phyloP scores from a whole-genome alignment of 441 rosid species.

The Breynia disticha region DNA sequence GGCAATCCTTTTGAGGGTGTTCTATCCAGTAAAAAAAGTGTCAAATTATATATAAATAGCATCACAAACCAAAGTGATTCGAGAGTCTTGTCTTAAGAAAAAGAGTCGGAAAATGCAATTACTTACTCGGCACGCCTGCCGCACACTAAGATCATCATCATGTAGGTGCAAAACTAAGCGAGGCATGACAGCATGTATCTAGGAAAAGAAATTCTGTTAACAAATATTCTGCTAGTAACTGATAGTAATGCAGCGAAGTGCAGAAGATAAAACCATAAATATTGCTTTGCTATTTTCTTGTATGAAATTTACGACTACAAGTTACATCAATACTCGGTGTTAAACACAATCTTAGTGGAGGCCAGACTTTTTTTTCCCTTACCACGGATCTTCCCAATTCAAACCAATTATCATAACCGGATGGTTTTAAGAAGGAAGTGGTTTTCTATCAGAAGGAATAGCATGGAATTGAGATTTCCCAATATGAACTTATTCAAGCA shows the following conservation, averaged over 20 bases:
- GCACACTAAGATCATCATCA: constrained; percentile 65
- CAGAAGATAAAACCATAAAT: too few species aligned
- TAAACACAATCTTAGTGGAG: too few species aligned
- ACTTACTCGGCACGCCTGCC: constrained; percentile 84
- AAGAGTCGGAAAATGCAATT: not conserved
- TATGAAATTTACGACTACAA: too few species aligned
- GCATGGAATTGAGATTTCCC: not conserved
- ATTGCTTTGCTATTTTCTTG: too few species aligned
- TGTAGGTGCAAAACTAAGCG: constrained; percentile 78
- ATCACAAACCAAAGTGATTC: too few species aligned
- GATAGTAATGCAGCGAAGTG: too few species aligned
- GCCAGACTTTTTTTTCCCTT: too few species aligned
- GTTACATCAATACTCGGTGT: too few species aligned
- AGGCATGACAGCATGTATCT: constrained; percentile 80
- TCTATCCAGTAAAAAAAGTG: constrained; percentile 36
- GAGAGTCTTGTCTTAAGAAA: constrained; percentile 3
- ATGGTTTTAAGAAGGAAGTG: too few species aligned
- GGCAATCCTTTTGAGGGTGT: constrained; percentile 56
- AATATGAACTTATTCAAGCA: not conserved
- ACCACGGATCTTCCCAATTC: too few species aligned
- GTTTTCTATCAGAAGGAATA: too few species aligned
- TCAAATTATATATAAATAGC: not conserved
- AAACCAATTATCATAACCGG: too few species aligned
- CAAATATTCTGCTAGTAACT: constrained; percentile 6
- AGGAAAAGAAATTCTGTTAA: constrained; percentile 15